Evolutionary conservation across 2,329 filamentous ascomycete species (phyloP).

Genomic region (Coniochaeta sp.): DNA sequence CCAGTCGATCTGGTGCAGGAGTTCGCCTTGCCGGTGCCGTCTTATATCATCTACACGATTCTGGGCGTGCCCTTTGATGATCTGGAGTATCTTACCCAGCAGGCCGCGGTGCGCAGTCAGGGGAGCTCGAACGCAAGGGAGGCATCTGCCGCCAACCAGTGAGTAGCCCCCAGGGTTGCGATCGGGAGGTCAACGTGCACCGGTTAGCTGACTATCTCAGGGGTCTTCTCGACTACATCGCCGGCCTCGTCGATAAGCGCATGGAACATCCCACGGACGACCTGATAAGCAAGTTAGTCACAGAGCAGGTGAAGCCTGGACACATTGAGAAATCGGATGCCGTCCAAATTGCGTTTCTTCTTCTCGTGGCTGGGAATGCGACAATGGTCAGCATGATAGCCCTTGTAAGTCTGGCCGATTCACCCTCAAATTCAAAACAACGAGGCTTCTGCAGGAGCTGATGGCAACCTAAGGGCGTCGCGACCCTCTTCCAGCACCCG

Average conservation of each 20-base stretch:
- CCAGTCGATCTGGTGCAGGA: conserved; percentile 38
- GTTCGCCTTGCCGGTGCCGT: conserved; percentile 39
- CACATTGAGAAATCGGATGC: conserved; percentile 31
- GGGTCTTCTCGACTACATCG: conserved; percentile 37
- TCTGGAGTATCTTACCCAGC: conserved; percentile 36
- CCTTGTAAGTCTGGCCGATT: conserved; percentile 19
- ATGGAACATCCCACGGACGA: conserved; percentile 32
- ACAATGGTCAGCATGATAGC: conserved; percentile 46
- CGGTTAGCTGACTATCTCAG: conserved; percentile 11
- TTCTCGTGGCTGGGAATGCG: conserved; percentile 44
- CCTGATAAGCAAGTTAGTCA: conserved; percentile 36
- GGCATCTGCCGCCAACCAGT: conserved; percentile 36
- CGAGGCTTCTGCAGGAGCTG: too few relatives aligned
- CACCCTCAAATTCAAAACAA: background rate
- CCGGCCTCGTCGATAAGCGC: conserved; percentile 31
- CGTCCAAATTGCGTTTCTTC: conserved; percentile 40
- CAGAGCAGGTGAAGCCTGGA: conserved; percentile 31
- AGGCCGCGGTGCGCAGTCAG: conserved; percentile 38
- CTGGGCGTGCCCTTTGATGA: conserved; percentile 40
- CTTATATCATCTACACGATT: conserved; percentile 42
- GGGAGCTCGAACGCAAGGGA: conserved; percentile 39
- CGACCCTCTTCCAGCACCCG: conserved; percentile 35
- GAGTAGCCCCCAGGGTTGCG: conserved; percentile 3
- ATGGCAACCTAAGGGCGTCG: conserved; percentile 26
- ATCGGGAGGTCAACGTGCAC: background rate